Conservation (phyloP, 164 flowering plant genomes). For the Platanus orientalis region DNA sequence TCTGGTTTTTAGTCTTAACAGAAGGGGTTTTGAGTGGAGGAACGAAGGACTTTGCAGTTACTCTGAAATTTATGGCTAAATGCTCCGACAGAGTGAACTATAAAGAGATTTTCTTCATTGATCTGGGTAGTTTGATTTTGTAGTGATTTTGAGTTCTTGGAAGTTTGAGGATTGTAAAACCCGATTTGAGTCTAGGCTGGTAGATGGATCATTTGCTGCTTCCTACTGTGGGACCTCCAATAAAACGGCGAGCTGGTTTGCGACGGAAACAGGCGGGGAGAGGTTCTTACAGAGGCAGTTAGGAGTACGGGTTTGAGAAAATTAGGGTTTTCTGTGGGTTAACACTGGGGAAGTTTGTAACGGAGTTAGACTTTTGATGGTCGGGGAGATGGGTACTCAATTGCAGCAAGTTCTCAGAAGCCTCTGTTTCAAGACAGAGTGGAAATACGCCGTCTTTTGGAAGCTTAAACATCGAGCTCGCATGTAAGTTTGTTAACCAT, state of each 20-base stretch:
- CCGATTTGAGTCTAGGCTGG: conserved; percentile 9
- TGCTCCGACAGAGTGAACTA: neutral
- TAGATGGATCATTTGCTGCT: conserved; percentile 48
- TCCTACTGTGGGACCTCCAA: conserved; percentile 69
- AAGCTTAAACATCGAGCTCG: conserved; percentile 61
- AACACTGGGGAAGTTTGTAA: conserved; percentile 7
- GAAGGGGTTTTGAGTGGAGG: neutral
- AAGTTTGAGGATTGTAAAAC: conserved; percentile 7
- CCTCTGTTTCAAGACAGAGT: conserved; percentile 55
- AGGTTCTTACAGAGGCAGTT: conserved; percentile 89
- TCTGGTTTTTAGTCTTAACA: too few relatives aligned
- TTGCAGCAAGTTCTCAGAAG: conserved; percentile 47
- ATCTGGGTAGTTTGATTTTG: conserved; percentile 1
- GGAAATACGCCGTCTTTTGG: conserved; percentile 81
- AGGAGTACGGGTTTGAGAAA: conserved; percentile 19
- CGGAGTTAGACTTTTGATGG: conserved; percentile 9
- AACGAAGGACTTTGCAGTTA: neutral
- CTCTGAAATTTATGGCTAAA: conserved; percentile 13
- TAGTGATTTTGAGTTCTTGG: neutral
- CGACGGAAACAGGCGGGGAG: conserved; percentile 89
- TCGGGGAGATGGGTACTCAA: conserved; percentile 40
- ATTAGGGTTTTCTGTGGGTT: conserved; percentile 3
- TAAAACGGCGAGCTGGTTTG: conserved; percentile 77
- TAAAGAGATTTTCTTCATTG: neutral
- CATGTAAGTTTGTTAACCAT: conserved; percentile 38